Percentiles rank a stretch among this genome's conserved stretches.
phyloP scores from a whole-genome alignment of 139 green algal species.

The Chlorokybus atmophyticus region DNA sequence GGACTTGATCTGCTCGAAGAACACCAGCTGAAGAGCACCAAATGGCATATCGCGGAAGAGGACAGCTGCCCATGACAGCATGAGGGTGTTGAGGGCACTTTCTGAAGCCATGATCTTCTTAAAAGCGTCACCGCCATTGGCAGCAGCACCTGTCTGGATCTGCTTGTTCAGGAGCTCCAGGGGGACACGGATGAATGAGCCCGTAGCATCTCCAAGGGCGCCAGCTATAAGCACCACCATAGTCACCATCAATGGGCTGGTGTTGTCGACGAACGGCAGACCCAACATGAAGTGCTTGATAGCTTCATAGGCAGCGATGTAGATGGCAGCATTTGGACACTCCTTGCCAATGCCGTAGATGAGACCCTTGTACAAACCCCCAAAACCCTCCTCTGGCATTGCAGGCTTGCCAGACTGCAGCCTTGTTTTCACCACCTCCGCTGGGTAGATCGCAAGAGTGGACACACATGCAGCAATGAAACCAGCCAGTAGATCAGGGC shows the following conservation, averaged over 20 bases:
- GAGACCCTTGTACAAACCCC: background rate
- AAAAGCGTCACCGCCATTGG: background rate
- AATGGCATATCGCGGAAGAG: background rate
- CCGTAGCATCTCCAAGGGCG: background rate
- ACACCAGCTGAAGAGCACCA: background rate
- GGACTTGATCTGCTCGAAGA: background rate
- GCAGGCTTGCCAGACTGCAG: background rate
- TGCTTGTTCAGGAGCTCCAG: background rate
- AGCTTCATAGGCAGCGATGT: background rate
- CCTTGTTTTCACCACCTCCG: background rate
- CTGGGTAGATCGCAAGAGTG: background rate
- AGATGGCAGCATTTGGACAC: background rate
- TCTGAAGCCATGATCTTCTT: too few relatives aligned
- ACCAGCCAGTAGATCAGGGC: background rate
- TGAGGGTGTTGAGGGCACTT: too few relatives aligned
- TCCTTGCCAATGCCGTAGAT: background rate
- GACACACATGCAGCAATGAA: background rate
- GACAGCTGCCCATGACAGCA: too few relatives aligned
- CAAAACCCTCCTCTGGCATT: conserved; percentile 3
- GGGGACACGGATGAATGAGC: background rate
- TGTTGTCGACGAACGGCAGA: background rate
- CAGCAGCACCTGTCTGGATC: background rate
- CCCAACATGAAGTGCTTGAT: background rate
- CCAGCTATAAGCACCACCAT: background rate
- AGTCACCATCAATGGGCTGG: background rate